Evolutionary conservation across 2,329 filamentous ascomycete genomes (phyloP).

Genomic region (Sporothrix inflata): DNA sequence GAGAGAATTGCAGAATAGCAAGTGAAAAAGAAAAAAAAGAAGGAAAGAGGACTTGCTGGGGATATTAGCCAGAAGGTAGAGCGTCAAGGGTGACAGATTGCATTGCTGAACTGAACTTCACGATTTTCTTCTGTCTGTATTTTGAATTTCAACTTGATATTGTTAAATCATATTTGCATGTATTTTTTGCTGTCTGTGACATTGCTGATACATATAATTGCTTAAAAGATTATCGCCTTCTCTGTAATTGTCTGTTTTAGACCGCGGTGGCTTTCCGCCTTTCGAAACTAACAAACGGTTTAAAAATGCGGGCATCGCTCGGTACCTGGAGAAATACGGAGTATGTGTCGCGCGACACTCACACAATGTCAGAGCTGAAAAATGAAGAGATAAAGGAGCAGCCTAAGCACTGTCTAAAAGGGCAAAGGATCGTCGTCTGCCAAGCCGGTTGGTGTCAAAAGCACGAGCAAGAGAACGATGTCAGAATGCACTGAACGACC

Average conservation of each 20-base stretch:
- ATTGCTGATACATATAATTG: too few relatives aligned
- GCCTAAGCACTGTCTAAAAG: background rate
- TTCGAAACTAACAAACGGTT: background rate
- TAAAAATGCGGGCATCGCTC: background rate
- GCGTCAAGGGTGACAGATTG: background rate
- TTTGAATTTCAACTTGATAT: too few relatives aligned
- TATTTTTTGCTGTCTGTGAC: too few relatives aligned
- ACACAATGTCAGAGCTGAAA: background rate
- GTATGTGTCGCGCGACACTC: background rate
- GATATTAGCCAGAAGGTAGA: too few relatives aligned
- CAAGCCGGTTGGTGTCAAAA: background rate
- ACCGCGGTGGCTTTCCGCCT: background rate
- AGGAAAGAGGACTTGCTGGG: too few relatives aligned
- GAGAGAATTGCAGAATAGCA: background rate
- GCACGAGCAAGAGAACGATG: background rate
- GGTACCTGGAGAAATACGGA: slow-evolving; percentile 9
- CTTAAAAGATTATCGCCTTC: background rate
- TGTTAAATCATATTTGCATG: too few relatives aligned
- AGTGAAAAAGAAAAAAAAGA: background rate
- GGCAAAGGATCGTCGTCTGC: background rate
- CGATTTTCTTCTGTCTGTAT: too few relatives aligned
- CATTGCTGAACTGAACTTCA: background rate
- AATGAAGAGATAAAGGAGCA: background rate
- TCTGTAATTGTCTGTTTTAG: background rate
- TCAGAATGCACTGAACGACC: background rate